phyloP scores from a whole-genome alignment of 768 basidiomycete species.

The Tylopilus vinaceipallidus region DNA sequence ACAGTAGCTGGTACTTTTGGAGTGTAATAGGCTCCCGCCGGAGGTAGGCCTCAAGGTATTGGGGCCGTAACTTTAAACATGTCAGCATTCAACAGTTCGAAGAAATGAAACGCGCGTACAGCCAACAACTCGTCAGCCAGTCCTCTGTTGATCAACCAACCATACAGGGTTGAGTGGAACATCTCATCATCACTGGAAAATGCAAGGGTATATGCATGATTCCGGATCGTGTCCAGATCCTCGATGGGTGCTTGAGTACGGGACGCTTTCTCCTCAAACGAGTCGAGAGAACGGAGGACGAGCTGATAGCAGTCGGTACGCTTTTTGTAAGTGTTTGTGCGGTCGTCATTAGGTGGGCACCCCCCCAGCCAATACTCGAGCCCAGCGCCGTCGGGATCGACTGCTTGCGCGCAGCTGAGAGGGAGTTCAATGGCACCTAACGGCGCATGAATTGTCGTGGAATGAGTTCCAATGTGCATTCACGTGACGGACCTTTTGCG shows the following conservation, averaged over 20 bases:
- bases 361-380: conserved; percentile 76
- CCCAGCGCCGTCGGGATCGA: conserved; percentile 75
- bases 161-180: conserved; percentile 92
- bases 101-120: conserved; percentile 44
- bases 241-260: conserved; percentile 35
- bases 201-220: conserved; percentile 83
- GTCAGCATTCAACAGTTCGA: conserved; percentile 10
- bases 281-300: conserved; percentile 75
- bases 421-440: conserved; percentile 85
- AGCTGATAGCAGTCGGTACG: conserved; percentile 79
- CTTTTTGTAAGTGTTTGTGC: conserved; percentile 53
- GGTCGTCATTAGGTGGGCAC: conserved; percentile 54
- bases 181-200: conserved; percentile 85
- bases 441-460: background rate
- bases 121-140: conserved; percentile 88
- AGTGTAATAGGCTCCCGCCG: conserved; percentile 76
- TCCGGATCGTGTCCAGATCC: conserved; percentile 70
- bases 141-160: conserved; percentile 83
- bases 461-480: background rate
- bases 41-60: conserved; percentile 87
- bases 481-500: conserved; percentile 62
- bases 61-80: conserved; percentile 66
- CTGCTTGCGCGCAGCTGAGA: conserved; percentile 73
- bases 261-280: conserved; percentile 68
- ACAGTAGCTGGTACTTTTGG: conserved; percentile 83